Evolutionary conservation across 345 rosid genomes (phyloP), one percentile per base, ranked within the genome.

Genomic region (Lepidium sativum): DNA sequence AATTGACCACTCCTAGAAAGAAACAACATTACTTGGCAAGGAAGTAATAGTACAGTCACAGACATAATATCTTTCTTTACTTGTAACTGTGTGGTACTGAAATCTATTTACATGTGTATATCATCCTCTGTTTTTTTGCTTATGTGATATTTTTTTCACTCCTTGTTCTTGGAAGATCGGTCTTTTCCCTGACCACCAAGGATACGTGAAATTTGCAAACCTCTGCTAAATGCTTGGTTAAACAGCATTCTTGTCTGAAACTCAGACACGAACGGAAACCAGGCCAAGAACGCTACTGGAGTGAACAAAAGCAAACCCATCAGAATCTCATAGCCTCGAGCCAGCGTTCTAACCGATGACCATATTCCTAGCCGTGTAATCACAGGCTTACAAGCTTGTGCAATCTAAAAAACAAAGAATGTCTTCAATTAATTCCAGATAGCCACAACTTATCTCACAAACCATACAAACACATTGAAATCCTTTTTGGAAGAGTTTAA

Each of bases 181-280:
- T 83, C 89, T 69, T 91, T 80, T 77, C 77, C 83, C 44, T 78
- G 84, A 45, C 97, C 91, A 18, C 89, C 86, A 32, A 91, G 95
- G 75, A 91, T 88, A 65, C 95, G 95, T 1, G 92, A 88, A 59
- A 91, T 88, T 73, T 84, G 97, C 41, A 91, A 80, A 71, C 96
- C 97, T 80, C 96, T 85, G 61, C 97, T 88, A 70, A 91, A 88
- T 17, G 97, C 96, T 79, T 91, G 96, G 84, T 91, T 91, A 78
- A 91, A 91, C 18, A 91, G 82, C 90, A 91, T 84, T 48, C 97
- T 82, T 23, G 92, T 86, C 70, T 91, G 96, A 78, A 91, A 91
- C 70, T 88, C 96, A 0, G 96, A 87, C 47, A 91, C 89, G 45
- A 86, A 84, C 3, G 97, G 97, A 71, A 91, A 88, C 97, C 97